A percentile compares a stretch with the other conserved stretches of the same genome.
These are phyloP conservation scores for Gentiana macrophylla DNA, from an alignment of 257 asterid species.

Conservation along the genomic window DNA sequence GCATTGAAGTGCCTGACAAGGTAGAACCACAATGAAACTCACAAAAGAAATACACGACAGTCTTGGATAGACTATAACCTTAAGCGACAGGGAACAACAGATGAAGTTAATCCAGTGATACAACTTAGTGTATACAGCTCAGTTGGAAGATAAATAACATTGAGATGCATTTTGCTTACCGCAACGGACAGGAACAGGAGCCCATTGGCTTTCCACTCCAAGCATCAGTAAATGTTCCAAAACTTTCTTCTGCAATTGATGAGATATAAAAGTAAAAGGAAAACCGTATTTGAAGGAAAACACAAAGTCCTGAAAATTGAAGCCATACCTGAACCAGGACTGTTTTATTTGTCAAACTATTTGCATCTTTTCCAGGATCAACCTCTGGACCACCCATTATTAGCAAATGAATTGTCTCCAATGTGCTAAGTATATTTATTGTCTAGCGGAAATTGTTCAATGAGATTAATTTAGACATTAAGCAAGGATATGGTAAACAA, in stretches of 20 bases:
- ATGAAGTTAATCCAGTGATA: not conserved
- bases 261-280: not conserved
- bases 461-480: slow-evolving; percentile 16
- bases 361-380: slow-evolving; percentile 61
- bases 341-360: slow-evolving; percentile 58
- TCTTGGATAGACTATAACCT: not conserved
- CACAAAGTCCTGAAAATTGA: slow-evolving; percentile 5
- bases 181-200: slow-evolving; percentile 81
- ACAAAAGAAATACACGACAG: not conserved
- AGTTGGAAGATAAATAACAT: not conserved
- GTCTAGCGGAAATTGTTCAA: slow-evolving; percentile 75
- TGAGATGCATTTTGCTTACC: slow-evolving; percentile 37
- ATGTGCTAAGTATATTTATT: slow-evolving; percentile 65
- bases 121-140: not conserved
- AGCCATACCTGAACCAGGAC: slow-evolving; percentile 75
- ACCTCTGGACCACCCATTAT: slow-evolving; percentile 56
- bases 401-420: slow-evolving; percentile 80
- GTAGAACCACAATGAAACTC: too few relatives aligned
- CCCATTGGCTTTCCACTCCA: slow-evolving; percentile 98
- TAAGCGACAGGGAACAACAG: not conserved
- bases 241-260: slow-evolving; percentile 58
- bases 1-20: slow-evolving; percentile 74
- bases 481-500: slow-evolving; percentile 12
- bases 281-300: too few relatives aligned
- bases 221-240: slow-evolving; percentile 78